Conservation (phyloP, 2,329 filamentous ascomycete genomes). For the Incumbomyces delicatus region DNA sequence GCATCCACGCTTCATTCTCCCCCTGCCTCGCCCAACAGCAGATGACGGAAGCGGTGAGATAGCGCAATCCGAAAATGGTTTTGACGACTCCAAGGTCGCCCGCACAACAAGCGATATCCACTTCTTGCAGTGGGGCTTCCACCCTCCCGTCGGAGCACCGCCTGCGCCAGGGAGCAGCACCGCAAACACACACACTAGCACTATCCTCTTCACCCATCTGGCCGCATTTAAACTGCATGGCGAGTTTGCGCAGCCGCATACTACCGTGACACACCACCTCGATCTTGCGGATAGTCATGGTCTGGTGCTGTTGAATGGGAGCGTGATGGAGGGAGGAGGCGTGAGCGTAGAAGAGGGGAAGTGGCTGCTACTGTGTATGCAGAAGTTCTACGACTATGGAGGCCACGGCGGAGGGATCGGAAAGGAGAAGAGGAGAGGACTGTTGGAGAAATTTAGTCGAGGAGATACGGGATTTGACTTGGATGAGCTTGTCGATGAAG, state of each 20-base stretch:
- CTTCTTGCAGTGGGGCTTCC: constrained; percentile 93
- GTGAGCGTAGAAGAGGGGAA: constrained; percentile 72
- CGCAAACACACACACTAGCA: constrained; percentile 50
- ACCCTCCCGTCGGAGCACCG: constrained; percentile 40
- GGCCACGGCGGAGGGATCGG: constrained; percentile 46
- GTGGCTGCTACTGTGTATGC: constrained; percentile 85
- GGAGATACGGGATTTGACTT: constrained; percentile 74
- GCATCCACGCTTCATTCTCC: constrained; percentile 84
- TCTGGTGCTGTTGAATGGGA: constrained; percentile 77
- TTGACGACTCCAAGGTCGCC: constrained; percentile 21
- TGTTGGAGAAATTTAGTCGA: constrained; percentile 67
- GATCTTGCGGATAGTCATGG: constrained; percentile 67
- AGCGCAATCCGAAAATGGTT: constrained; percentile 23
- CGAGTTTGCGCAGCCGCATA: constrained; percentile 84
- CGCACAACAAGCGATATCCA: constrained; percentile 75
- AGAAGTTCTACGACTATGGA: constrained; percentile 70
- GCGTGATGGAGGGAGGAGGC: constrained; percentile 64
- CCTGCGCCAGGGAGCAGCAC: constrained; percentile 26
- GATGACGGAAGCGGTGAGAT: constrained; percentile 17
- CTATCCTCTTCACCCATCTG: constrained; percentile 85
- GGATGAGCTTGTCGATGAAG: constrained; percentile 77
- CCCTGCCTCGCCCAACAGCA: constrained; percentile 48
- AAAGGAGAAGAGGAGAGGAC: constrained; percentile 52
- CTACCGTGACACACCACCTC: constrained; percentile 81
- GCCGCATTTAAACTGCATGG: constrained; percentile 87